phyloP scores from a whole-genome alignment of 805 yeast species.

The Suhomyces sp. region DNA sequence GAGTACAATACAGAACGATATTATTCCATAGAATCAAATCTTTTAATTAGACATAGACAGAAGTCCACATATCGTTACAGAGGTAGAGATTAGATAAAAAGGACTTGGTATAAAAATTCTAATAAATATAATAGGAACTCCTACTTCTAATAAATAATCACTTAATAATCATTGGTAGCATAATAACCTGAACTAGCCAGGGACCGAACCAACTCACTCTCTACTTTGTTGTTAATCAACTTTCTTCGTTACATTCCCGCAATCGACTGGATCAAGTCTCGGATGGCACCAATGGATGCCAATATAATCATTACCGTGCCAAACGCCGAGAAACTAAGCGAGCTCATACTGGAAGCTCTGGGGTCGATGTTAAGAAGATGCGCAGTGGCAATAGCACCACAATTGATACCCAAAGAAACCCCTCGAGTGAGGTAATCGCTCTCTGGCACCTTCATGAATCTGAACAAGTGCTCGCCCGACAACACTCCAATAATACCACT shows the following conservation, averaged over 20 bases:
- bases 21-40: too few relatives aligned
- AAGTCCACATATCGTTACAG: too few relatives aligned
- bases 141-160: not conserved
- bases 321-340: constrained; percentile 65
- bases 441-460: constrained; percentile 50
- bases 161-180: too few relatives aligned
- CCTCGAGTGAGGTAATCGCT: constrained; percentile 76
- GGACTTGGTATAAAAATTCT: too few relatives aligned
- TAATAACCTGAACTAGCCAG: too few relatives aligned
- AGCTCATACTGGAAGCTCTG: constrained; percentile 76
- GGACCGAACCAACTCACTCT: too few relatives aligned
- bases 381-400: constrained; percentile 84
- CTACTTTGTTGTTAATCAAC: too few relatives aligned
- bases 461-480: constrained; percentile 52
- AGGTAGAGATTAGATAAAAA: too few relatives aligned
- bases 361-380: constrained; percentile 67
- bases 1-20: too few relatives aligned
- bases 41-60: too few relatives aligned
- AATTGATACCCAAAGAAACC: constrained; percentile 69
- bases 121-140: too few relatives aligned
- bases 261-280: constrained; percentile 41
- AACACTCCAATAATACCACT: constrained; percentile 76
- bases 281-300: constrained; percentile 50
- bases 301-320: constrained; percentile 72
- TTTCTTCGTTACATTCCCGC: constrained; percentile 34